Base-by-base conservation (phyloP, 1,284 basidiomycete species). In the Ustilago crameri region DNA sequence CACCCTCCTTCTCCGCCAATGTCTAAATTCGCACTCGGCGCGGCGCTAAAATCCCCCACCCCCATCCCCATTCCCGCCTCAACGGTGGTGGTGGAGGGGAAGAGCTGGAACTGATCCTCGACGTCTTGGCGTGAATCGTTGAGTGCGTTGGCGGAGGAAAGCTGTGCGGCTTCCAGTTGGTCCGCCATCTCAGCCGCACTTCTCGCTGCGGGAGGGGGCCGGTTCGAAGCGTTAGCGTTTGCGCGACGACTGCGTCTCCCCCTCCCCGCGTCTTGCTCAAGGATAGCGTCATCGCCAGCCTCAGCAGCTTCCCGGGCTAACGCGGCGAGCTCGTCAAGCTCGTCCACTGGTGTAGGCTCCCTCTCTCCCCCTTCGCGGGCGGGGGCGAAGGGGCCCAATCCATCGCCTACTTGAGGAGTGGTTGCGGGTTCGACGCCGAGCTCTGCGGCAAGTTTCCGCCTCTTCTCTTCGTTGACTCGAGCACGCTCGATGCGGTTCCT, bases 261-360 rank as follows among this genome's bases (percentile, higher is more conserved):
- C n/a, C 26, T 41, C 9, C 49, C 27, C n/a, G n/a, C 37, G n/a
- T 32, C 26, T 32, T 17, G 26, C 22, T 9, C 9, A n/a, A n/a
- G n/a, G n/a, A n/a, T n/a, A n/a, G n/a, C n/a, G n/a, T n/a, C 7
- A 23, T 51, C 62, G 7, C 69, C 69, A 0, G 69, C 69, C 41
- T 66, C 55, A 9, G 51, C 55, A 17, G 69, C 63, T 44, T 72
- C 69, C 0, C 20, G 17, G 2, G 69, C 69, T 12, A 72, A 26
- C 9, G 63, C 59, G 1, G 63, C 59, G 2, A 72, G 55, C 26
- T 72, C 69, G 32, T 72, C 68, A 44, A 66, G 5, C 23, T 64
- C 54, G 34, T 62, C 62, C 3, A 51, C 27, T 1, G 57, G 51
- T 3, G 20, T n/a, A n/a, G n/a, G n/a, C n/a, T n/a, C n/a, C n/a